Evolutionary conservation across 208 protist genomes (phyloP).

Genomic region (Crithidia bombi): DNA sequence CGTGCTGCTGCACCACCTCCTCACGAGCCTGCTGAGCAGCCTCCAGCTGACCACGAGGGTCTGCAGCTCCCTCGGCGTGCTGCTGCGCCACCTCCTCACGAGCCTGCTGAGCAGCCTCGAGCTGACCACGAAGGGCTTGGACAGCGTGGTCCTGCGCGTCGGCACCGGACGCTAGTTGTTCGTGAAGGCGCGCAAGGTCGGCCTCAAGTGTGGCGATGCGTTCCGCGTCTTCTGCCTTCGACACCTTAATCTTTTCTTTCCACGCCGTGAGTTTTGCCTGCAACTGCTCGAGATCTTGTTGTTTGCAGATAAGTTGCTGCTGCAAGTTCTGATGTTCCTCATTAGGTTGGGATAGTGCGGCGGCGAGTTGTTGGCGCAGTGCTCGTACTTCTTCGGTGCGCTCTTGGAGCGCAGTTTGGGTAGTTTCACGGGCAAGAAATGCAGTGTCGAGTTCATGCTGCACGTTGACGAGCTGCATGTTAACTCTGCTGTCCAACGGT

Average conservation of each 20-base stretch:
- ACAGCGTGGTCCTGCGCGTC: slow-evolving; percentile 5
- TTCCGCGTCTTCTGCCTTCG: not conserved
- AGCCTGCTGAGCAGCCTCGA: slow-evolving; percentile 5
- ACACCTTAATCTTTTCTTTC: not conserved
- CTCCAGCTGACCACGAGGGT: not conserved
- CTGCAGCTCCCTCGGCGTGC: not conserved
- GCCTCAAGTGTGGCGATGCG: not conserved
- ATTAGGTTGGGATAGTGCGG: not conserved
- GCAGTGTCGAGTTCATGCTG: slow-evolving; percentile 15
- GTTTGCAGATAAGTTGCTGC: not conserved
- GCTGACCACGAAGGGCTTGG: slow-evolving; percentile 12
- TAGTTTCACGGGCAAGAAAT: not conserved
- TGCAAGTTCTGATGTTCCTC: not conserved
- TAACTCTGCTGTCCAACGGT: not conserved
- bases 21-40: slow-evolving; percentile 1
- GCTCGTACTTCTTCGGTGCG: not conserved
- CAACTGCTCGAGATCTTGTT: not conserved
- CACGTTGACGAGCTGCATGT: slow-evolving; percentile 6
- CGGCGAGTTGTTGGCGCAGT: not conserved
- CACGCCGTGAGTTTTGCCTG: not conserved
- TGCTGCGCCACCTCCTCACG: slow-evolving; percentile 23
- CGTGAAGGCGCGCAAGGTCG: slow-evolving; percentile 8
- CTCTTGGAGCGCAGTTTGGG: not conserved
- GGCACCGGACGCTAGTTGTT: slow-evolving; percentile 21
- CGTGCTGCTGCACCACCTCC: slow-evolving; percentile 7